Evolutionary conservation across 306 rosid species (phyloP), one percentile per base, ranked within the genome.

Genomic region (Rosa rugosa): DNA sequence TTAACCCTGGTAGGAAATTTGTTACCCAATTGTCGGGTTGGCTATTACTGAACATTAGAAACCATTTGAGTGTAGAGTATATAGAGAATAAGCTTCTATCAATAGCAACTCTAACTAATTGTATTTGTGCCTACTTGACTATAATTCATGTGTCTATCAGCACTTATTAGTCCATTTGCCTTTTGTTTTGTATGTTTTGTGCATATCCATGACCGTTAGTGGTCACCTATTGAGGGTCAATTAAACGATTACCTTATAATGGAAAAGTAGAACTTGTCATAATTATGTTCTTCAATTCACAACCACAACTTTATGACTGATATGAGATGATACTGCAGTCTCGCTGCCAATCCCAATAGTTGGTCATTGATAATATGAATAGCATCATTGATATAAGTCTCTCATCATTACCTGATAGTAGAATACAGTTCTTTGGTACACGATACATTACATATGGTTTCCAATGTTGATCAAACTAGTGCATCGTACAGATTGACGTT

Each of bases 1-100:
- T 73, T 95, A 79, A 88, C 87, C 47, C 83, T 88, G 38, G 99
- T 95, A 88, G 69, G 91, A 77, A 76, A 80, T 73, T 86, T 44
- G 59, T 80, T 45, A 57, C 51, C 27, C 27, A 14, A 47, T 82
- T 81, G 77, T 75, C 59, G 31, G 41, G n/a, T 75, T 78, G 63
- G 60, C n/a, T 36, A n/a, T 72, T 34, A 27, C 22, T 45, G 34
- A 45, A 23, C 79, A 25, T 56, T 62, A 71, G 25, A 22, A 71
- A 4, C 47, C 62, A 23, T 49, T 47, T 10, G 22, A 50, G 49
- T 54, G n/a, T 45, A 20, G 17, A 34, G 38, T 63, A 5, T 34
- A 60, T 49, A 67, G 36, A 73, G 54, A 49, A 40, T 31, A 69
- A 27, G 34, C 67, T 18, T 47, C 13, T n/a, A 47, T 36, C 42